A percentile compares a stretch with the other conserved stretches of the same genome.
These are phyloP conservation scores for Fusarium sp. DNA, from an alignment of 2,329 filamentous ascomycete species.

Conservation along the genomic window DNA sequence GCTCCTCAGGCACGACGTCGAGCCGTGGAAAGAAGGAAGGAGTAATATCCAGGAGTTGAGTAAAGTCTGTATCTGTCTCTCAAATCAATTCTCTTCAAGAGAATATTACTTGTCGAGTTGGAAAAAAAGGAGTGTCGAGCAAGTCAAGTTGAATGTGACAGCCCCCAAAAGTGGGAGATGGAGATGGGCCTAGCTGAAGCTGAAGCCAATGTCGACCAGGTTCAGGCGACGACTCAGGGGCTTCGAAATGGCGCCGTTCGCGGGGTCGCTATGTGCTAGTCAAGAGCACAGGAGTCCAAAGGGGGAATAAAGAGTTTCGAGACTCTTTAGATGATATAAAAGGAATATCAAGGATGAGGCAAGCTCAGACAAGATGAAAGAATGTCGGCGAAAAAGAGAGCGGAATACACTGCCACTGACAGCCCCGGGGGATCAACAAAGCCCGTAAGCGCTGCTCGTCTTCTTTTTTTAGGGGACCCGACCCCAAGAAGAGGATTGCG, in stretches of 20 bases:
- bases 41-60: neutral
- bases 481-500: neutral
- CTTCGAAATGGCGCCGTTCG: constrained; percentile 31
- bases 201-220: constrained; percentile 15
- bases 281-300: constrained; percentile 6
- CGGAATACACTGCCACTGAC: constrained; percentile 29
- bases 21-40: constrained; percentile 1
- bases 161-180: constrained; percentile 5
- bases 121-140: constrained; percentile 4
- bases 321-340: neutral
- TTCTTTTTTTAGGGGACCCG: constrained; percentile 8
- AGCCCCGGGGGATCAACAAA: constrained; percentile 21
- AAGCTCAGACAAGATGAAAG: constrained; percentile 9
- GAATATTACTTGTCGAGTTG: constrained; percentile 8
- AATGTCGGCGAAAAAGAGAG: neutral
- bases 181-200: neutral
- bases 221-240: constrained; percentile 37
- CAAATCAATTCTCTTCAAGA: neutral
- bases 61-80: neutral
- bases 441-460: constrained; percentile 1
- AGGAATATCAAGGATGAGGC: constrained; percentile 27
- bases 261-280: constrained; percentile 28
- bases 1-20: neutral
- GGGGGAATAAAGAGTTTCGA: neutral
- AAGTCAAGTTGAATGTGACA: neutral